Base-by-base conservation (phyloP, 805 yeast species). In the Hyphopichia homilentoma region DNA sequence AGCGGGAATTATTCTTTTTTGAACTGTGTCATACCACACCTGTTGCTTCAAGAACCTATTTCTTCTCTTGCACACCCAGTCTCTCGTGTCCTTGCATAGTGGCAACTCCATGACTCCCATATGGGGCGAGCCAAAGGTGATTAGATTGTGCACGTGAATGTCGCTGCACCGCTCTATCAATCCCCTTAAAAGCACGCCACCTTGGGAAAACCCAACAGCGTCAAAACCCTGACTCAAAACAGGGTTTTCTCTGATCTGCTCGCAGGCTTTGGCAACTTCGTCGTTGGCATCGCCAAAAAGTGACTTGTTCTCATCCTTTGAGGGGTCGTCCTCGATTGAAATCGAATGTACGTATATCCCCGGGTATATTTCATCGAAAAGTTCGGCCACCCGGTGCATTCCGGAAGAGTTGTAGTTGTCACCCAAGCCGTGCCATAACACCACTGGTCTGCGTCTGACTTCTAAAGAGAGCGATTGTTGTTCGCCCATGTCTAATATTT, bases 381-480 rank as follows among this genome's bases (percentile, higher is more conserved):
- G 36, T 0, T 61, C 63, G 4, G 58, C 54, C 1, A 71, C 73
- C n/a, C 64, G 53, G 19, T 56, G 59, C 66, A 83, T 75, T 0
- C 82, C 75, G 1, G 69, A 52, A 0, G 87, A 76, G 47, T 81
- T 72, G 50, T 78, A 84, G 7, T 73, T 68, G 51, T 84, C 95
- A 0, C 94, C 93, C 56, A 85, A 67, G 0, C 95, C 95, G 47
- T 84, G 95, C 94, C 94, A 84, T 25, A 85, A 49, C 2, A 84
- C 86, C 2, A 84, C 68, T 0, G 86, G 82, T 16, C 48, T 39
- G 11, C 26, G 11, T n/a, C n/a, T n/a, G n/a, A n/a, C n/a, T n/a
- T n/a, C n/a, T n/a, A n/a, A n/a, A n/a, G n/a, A n/a, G n/a, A n/a
- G n/a, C n/a, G n/a, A n/a, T n/a, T n/a, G n/a, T n/a, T n/a, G n/a